These are phyloP conservation scores for Russula earlei DNA, from an alignment of 768 basidiomycete species.

Conservation along the genomic window DNA sequence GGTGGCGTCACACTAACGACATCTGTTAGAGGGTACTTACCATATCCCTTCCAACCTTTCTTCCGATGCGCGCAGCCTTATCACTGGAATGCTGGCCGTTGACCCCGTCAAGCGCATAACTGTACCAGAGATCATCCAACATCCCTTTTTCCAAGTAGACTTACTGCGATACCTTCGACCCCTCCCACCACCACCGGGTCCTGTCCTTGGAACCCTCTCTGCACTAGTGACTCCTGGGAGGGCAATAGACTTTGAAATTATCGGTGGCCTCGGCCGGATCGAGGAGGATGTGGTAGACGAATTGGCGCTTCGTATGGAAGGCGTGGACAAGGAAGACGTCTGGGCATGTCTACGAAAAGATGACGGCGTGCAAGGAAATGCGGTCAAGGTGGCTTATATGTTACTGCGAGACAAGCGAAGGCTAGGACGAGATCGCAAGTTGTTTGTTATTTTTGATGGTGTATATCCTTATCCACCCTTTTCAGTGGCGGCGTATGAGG, in stretches of 20 bases:
- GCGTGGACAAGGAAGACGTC: slow-evolving; percentile 74
- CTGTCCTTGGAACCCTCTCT: slow-evolving; percentile 64
- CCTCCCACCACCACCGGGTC: slow-evolving; percentile 67
- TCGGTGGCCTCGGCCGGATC: slow-evolving; percentile 86
- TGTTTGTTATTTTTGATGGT: background rate
- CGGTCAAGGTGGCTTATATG: slow-evolving; percentile 95
- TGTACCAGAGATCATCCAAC: slow-evolving; percentile 79
- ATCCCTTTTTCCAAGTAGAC: slow-evolving; percentile 84
- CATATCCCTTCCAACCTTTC: slow-evolving; percentile 78
- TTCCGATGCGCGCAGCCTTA: slow-evolving; percentile 65
- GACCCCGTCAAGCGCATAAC: slow-evolving; percentile 95
- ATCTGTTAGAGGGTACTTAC: slow-evolving; percentile 68
- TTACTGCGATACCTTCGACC: slow-evolving; percentile 81
- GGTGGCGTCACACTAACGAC: background rate
- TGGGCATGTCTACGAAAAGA: slow-evolving; percentile 79
- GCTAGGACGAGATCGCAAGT: slow-evolving; percentile 76
- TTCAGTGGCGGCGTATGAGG: slow-evolving; percentile 66
- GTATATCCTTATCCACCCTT: slow-evolving; percentile 16
- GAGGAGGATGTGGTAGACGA: slow-evolving; percentile 89
- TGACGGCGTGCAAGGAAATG: slow-evolving; percentile 81
- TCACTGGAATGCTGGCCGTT: slow-evolving; percentile 83
- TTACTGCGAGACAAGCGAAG: slow-evolving; percentile 82
- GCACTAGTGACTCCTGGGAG: slow-evolving; percentile 61
- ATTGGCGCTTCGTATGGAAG: slow-evolving; percentile 58
- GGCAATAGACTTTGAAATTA: slow-evolving; percentile 67